Conservation (phyloP, 2,329 filamentous ascomycete genomes). For the Penicillium crustosum region DNA sequence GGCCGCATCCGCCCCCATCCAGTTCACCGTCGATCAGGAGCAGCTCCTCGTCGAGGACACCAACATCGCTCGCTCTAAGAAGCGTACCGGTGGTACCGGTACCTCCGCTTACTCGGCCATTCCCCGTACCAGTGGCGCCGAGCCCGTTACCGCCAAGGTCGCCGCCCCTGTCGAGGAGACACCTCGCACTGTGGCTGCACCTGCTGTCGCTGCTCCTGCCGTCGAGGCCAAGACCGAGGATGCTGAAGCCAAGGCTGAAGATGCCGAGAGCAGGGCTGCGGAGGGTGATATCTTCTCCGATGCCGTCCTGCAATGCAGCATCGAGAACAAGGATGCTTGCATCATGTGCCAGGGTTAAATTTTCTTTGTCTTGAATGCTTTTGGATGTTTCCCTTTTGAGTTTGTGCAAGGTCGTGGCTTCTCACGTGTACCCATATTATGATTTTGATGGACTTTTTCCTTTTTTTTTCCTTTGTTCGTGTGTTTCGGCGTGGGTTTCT, state of each 20-base stretch:
- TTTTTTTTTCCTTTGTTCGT: constrained; percentile 19
- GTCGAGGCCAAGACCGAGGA: constrained; percentile 66
- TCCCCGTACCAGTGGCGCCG: constrained; percentile 66
- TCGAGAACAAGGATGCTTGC: constrained; percentile 93
- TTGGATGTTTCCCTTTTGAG: constrained; percentile 19
- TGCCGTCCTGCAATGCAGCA: constrained; percentile 88
- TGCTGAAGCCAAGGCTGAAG: constrained; percentile 58
- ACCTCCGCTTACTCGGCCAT: constrained; percentile 60
- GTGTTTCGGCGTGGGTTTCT: constrained; percentile 15
- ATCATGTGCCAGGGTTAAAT: constrained; percentile 92
- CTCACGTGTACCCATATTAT: constrained; percentile 32
- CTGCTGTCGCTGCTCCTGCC: constrained; percentile 59
- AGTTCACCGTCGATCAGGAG: constrained; percentile 98
- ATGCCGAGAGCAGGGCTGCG: constrained; percentile 74
- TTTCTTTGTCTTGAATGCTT: background rate
- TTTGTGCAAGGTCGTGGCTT: constrained; percentile 9
- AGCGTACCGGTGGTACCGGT: constrained; percentile 62
- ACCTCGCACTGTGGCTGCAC: constrained; percentile 59
- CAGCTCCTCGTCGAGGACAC: constrained; percentile 84
- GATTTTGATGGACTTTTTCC: constrained; percentile 32
- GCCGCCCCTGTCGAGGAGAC: constrained; percentile 16
- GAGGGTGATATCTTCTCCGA: constrained; percentile 96
- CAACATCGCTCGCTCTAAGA: constrained; percentile 70
- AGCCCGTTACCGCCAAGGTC: constrained; percentile 58
- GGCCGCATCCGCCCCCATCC: constrained; percentile 93